Evolutionary conservation across 768 basidiomycete genomes (phyloP).

Genomic region (Boletus speciosus): DNA sequence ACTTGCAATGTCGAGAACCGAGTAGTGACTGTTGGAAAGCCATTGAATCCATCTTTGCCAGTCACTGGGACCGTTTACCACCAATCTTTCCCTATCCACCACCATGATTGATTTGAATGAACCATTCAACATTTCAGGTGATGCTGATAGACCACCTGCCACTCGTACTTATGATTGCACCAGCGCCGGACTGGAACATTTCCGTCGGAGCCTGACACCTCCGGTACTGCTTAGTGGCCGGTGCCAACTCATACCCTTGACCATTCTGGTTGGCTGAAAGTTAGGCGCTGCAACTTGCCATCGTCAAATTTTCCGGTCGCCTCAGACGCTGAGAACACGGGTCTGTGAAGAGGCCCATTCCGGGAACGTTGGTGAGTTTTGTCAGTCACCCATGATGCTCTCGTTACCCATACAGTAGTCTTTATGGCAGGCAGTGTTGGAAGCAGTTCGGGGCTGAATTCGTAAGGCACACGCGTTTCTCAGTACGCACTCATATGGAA

Average conservation of each 20-base stretch:
- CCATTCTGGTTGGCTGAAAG: background rate
- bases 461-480: background rate
- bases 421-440: background rate
- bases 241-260: conserved; percentile 1
- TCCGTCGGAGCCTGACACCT: too few species aligned
- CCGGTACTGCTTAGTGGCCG: background rate
- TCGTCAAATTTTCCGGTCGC: background rate
- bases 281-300: background rate
- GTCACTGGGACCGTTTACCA: too few species aligned
- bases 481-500: conserved; percentile 3
- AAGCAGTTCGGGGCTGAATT: background rate
- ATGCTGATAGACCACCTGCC: background rate
- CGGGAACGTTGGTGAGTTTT: background rate
- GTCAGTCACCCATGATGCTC: background rate
- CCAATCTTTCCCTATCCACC: too few species aligned
- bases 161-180: background rate
- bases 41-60: too few species aligned
- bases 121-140: too few species aligned
- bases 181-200: background rate
- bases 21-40: too few species aligned
- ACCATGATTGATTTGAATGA: too few species aligned
- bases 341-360: background rate
- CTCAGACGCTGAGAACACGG: background rate
- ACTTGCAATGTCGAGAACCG: too few species aligned
- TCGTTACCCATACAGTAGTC: background rate